Conservation (phyloP, 257 asterid genomes). For the Rhazya stricta region DNA sequence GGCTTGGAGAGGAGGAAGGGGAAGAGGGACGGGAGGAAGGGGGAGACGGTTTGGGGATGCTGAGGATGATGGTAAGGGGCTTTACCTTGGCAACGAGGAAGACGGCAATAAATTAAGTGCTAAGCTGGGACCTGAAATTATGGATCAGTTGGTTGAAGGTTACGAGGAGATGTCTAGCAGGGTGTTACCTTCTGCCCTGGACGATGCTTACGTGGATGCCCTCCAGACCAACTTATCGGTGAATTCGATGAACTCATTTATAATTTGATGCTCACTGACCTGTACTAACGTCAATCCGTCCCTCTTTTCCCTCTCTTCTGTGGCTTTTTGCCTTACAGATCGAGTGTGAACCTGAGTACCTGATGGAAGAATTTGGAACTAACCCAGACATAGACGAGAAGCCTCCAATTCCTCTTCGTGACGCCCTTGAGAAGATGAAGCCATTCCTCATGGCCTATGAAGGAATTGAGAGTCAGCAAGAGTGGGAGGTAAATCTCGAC, state of each 20-base stretch:
- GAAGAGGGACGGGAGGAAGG: slow-evolving; percentile 21
- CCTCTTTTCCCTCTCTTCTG: background rate
- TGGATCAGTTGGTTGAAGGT: slow-evolving; percentile 53
- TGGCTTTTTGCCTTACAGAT: slow-evolving; percentile 40
- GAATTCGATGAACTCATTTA: slow-evolving; percentile 14
- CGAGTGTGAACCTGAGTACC: slow-evolving; percentile 85
- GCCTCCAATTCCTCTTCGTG: slow-evolving; percentile 71
- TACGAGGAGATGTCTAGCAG: slow-evolving; percentile 55
- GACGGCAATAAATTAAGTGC: slow-evolving; percentile 58
- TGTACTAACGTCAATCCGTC: background rate
- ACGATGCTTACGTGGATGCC: slow-evolving; percentile 64
- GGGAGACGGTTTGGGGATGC: slow-evolving; percentile 27
- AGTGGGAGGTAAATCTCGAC: slow-evolving; percentile 77
- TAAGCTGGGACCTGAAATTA: slow-evolving; percentile 63
- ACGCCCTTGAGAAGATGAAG: slow-evolving; percentile 84
- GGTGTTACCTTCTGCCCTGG: slow-evolving; percentile 61
- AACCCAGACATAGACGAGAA: slow-evolving; percentile 91
- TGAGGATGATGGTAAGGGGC: slow-evolving; percentile 36
- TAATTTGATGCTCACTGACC: background rate
- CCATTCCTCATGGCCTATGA: slow-evolving; percentile 80
- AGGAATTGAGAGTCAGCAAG: slow-evolving; percentile 74
- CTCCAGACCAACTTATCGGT: slow-evolving; percentile 65
- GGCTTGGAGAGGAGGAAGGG: slow-evolving; percentile 24
- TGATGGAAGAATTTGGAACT: slow-evolving; percentile 71
- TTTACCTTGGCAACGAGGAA: slow-evolving; percentile 45